Conservation (phyloP, 108 stramenopile genomes). For the Cyclostephanos invisitatus region DNA sequence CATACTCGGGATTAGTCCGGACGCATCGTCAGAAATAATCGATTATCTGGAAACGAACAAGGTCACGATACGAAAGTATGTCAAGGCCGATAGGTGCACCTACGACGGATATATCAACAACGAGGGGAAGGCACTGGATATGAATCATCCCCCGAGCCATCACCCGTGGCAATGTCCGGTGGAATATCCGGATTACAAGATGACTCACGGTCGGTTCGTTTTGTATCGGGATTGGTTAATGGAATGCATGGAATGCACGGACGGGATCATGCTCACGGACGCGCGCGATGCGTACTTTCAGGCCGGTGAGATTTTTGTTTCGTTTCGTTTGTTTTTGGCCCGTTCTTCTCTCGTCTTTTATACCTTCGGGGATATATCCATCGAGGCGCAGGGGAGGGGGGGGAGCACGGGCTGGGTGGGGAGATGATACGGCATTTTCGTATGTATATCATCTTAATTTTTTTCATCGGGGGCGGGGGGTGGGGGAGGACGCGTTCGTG, state of each 20-base stretch:
- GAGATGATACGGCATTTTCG: too few species aligned
- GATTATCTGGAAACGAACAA: constrained; percentile 52
- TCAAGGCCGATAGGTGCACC: too few species aligned
- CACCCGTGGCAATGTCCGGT: neutral
- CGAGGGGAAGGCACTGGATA: too few species aligned
- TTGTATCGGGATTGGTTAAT: constrained; percentile 60
- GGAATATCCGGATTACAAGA: constrained; percentile 53
- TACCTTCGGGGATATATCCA: too few species aligned
- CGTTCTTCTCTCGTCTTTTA: too few species aligned
- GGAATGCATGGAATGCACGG: constrained; percentile 67
- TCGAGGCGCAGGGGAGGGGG: too few species aligned
- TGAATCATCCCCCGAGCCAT: too few species aligned
- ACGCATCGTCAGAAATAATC: constrained; percentile 29
- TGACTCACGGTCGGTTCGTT: constrained; percentile 67
- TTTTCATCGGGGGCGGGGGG: too few species aligned
- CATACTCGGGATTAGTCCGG: constrained; percentile 58
- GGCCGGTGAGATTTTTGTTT: neutral
- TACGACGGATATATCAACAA: too few species aligned
- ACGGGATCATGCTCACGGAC: constrained; percentile 70
- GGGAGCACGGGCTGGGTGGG: too few species aligned
- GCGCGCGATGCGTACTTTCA: constrained; percentile 72
- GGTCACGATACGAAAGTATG: constrained; percentile 39
- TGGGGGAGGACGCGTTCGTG: too few species aligned
- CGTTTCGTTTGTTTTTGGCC: neutral
- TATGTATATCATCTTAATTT: too few species aligned